Percentiles rank a stretch among this genome's conserved stretches.
Evolutionary conservation across 1,284 basidiomycete genomes (phyloP).

Genomic region (Ceratobasidium sp.): DNA sequence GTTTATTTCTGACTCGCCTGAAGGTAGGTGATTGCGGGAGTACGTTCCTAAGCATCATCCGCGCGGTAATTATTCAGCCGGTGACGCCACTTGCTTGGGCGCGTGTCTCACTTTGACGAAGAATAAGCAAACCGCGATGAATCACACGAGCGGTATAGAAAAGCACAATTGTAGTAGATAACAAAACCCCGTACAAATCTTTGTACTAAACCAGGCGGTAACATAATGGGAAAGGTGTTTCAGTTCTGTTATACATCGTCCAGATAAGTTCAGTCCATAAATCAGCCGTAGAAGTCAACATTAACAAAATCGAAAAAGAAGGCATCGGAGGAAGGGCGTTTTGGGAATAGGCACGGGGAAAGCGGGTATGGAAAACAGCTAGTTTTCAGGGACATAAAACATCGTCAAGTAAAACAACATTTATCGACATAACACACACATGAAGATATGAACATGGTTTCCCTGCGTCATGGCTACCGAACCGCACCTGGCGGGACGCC

Average conservation of each 20-base stretch:
- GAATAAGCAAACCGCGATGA: too few relatives aligned
- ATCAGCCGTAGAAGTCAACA: constrained; percentile 24
- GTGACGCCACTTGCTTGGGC: too few relatives aligned
- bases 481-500: constrained; percentile 37
- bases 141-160: too few relatives aligned
- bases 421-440: constrained; percentile 4
- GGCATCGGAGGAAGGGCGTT: neutral
- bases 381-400: constrained; percentile 8
- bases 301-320: neutral
- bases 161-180: neutral
- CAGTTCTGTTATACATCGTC: constrained; percentile 38
- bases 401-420: constrained; percentile 35
- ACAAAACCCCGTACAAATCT: neutral
- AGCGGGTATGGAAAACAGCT: constrained; percentile 14
- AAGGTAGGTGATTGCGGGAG: too few relatives aligned
- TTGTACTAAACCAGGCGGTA: constrained; percentile 3
- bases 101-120: too few relatives aligned
- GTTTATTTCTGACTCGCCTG: too few relatives aligned
- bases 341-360: constrained; percentile 21
- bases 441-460: constrained; percentile 32
- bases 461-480: constrained; percentile 36
- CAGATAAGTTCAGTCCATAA: constrained; percentile 39
- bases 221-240: constrained; percentile 20
- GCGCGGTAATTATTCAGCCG: too few relatives aligned
- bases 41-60: too few relatives aligned